These are phyloP conservation scores for Penicillium decumbens DNA, from an alignment of 2,329 filamentous ascomycete species.

Conservation along the genomic window DNA sequence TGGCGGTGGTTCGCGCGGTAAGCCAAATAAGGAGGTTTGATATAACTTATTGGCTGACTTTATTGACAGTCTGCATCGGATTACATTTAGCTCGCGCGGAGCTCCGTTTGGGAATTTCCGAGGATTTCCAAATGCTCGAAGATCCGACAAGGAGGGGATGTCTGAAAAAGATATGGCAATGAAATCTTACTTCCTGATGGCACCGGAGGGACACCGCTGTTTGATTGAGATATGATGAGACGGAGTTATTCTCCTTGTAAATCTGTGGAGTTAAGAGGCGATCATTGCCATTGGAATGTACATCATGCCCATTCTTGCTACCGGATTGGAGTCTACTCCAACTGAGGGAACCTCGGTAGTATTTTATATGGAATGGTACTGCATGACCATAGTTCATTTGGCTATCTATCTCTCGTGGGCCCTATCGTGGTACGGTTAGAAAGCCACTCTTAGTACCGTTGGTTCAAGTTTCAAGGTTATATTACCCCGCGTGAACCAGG, in stretches of 20 bases:
- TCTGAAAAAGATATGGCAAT: too few species aligned
- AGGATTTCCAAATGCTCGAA: slow-evolving; percentile 20
- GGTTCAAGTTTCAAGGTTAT: neutral
- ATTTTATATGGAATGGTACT: neutral
- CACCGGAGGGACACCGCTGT: slow-evolving; percentile 42
- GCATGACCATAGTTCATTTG: neutral
- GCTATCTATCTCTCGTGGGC: neutral
- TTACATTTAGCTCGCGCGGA: slow-evolving; percentile 62
- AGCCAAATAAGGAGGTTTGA: slow-evolving; percentile 6
- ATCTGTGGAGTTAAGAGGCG: neutral
- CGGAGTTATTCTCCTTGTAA: neutral
- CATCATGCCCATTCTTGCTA: neutral
- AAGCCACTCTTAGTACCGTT: neutral
- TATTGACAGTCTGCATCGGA: slow-evolving; percentile 53
- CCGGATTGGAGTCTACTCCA: neutral
- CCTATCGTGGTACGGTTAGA: too few species aligned
- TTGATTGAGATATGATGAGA: slow-evolving; percentile 25
- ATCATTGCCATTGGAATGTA: neutral
- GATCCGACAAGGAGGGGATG: slow-evolving; percentile 24
- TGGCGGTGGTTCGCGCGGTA: slow-evolving; percentile 60
- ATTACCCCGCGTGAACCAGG: neutral
- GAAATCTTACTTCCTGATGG: too few species aligned
- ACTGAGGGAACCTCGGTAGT: neutral
- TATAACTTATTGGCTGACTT: neutral
- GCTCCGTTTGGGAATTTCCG: slow-evolving; percentile 51